phyloP scores from a whole-genome alignment of 495 filamentous ascomycete genomes.

The Sabuloglossum arenarium region DNA sequence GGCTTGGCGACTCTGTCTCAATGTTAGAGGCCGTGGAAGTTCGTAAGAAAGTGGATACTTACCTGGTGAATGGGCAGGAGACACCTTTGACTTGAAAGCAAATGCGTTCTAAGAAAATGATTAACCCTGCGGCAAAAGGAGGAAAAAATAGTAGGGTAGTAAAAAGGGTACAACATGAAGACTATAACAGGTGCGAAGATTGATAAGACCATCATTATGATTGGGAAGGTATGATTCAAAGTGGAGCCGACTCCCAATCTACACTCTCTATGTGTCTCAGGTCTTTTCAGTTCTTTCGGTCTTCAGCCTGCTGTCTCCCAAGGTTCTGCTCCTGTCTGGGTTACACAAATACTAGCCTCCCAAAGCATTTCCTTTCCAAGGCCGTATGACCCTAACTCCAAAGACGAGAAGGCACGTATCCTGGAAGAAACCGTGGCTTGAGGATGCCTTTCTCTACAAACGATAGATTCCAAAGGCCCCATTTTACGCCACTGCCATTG shows the following conservation, averaged over 20 bases:
- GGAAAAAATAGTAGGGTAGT: neutral
- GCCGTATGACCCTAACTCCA: neutral
- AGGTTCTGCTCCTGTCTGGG: conserved; percentile 14
- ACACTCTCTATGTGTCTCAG: conserved; percentile 22
- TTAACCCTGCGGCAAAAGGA: neutral
- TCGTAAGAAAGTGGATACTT: neutral
- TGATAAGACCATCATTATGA: neutral
- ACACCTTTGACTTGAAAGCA: neutral
- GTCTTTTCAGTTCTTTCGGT: conserved; percentile 36
- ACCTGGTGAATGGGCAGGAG: neutral
- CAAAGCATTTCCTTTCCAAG: neutral
- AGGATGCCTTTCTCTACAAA: neutral
- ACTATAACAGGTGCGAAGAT: neutral
- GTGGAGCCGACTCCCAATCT: neutral
- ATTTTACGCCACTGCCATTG: conserved; percentile 21
- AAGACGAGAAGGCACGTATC: neutral
- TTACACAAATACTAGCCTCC: neutral
- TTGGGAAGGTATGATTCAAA: neutral
- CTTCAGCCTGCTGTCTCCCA: conserved; percentile 22
- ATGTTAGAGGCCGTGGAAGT: neutral
- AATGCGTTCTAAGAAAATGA: neutral
- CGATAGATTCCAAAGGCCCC: conserved; percentile 1
- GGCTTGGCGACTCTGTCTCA: neutral
- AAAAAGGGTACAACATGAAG: neutral
- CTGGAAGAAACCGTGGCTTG: neutral